phyloP scores from a whole-genome alignment of 2,329 filamentous ascomycete species.

The Xylariaceae sp. region DNA sequence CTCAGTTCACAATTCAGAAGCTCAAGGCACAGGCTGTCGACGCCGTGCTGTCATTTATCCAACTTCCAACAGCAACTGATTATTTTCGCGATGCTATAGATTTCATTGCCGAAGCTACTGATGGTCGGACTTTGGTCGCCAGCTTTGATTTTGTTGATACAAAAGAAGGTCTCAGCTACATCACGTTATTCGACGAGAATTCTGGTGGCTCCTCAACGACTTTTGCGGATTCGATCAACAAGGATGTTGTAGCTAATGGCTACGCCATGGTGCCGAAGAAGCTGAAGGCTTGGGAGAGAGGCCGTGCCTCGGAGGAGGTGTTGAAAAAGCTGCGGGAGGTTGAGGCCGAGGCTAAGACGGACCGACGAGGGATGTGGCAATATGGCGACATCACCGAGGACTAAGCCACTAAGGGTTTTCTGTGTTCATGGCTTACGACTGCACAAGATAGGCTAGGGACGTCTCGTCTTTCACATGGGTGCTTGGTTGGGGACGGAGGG shows the following conservation, averaged over 20 bases:
- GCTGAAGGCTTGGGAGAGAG: constrained; percentile 87
- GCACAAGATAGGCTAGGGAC: background rate
- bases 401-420: constrained; percentile 47
- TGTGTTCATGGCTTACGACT: background rate
- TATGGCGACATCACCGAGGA: constrained; percentile 97
- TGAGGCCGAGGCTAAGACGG: constrained; percentile 79
- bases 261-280: constrained; percentile 91
- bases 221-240: constrained; percentile 83
- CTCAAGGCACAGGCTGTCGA: constrained; percentile 88
- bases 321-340: constrained; percentile 74
- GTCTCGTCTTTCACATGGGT: background rate
- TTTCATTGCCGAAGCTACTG: constrained; percentile 77
- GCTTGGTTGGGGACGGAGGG: constrained; percentile 10
- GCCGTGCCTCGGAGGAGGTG: constrained; percentile 70
- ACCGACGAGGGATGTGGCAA: constrained; percentile 92
- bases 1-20: constrained; percentile 79
- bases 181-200: constrained; percentile 86
- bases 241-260: constrained; percentile 81
- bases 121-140: constrained; percentile 79
- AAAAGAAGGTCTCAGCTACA: constrained; percentile 80
- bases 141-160: constrained; percentile 84
- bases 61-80: constrained; percentile 81
- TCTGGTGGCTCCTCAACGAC: constrained; percentile 55
- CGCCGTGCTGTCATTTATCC: constrained; percentile 84
- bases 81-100: constrained; percentile 82